Evolutionary conservation across 805 yeast species (phyloP), one percentile per base, ranked within the genome.

Genomic region (Zygoascus bituminiphila): DNA sequence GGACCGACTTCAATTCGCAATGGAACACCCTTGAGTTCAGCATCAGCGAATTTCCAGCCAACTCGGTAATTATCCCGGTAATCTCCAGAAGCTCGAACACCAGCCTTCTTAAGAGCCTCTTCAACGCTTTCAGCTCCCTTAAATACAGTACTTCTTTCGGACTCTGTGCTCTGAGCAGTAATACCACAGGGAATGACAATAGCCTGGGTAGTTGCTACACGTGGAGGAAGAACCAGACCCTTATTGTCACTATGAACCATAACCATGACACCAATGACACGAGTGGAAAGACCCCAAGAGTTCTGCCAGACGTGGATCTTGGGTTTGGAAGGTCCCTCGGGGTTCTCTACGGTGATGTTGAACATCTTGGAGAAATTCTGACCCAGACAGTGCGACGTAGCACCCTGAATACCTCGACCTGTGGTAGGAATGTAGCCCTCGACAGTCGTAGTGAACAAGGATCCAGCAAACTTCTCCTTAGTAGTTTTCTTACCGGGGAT

Each of bases 371-470:
- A 89, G 75, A 93, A 93, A 78, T 93, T 93, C 70, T 88, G 94
- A 58, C 99, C 99, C 66, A 93, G 75, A 66, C 89, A 93, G 73
- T 93, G 99, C 35, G 97, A 88, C 33, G 99, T 93, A 52, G 91
- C 99, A 70, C 98, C 98, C 74, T 93, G 99, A 60, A 93, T 93
- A 77, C 98, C 99, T 76, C 99, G 86, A 61, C 99, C 99, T 49
- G 98, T 93, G 53, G 96, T 86, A 58, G 96, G 95, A 60, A 93
- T 88, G 66, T 85, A 93, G 57, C 98, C 98, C 72, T 93, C 99
- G 58, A 82, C 82, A 41, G 98, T 89, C 48, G 97, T 88, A 55
- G 98, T 91, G 75, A 80, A 93, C 58, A 79, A 80, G 66, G 96
- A 96, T 67, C 99, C 99, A 38, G 99, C 98, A 61, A 93, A 93